A percentile compares a stretch with the other conserved stretches of the same genome.
Conservation (phyloP, 179 eudicot genomes). For the Spergularia azorica region DNA sequence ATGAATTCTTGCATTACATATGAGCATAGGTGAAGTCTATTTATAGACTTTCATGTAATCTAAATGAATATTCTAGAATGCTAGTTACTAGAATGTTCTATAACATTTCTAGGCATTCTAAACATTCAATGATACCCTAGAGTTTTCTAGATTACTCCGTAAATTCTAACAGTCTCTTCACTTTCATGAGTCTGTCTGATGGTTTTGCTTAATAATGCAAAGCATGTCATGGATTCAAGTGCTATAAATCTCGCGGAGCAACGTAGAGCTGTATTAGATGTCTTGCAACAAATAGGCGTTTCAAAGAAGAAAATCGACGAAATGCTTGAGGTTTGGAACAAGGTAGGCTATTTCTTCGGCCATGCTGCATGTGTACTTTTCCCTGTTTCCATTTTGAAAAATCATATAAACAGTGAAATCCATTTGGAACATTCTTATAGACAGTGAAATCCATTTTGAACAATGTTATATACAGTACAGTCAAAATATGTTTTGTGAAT, state of each 20-base stretch:
- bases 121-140: no score
- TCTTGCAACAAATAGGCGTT: conserved; percentile 81
- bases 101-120: no score
- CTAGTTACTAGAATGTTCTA: no score
- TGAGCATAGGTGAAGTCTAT: no score
- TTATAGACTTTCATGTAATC: no score
- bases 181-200: conserved; percentile 2
- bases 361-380: neutral
- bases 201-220: conserved; percentile 21
- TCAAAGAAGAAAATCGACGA: conserved; percentile 77
- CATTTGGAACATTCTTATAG: neutral
- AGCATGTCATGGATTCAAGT: conserved; percentile 97
- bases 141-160: no score
- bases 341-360: conserved; percentile 44
- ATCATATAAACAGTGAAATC: neutral
- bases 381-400: neutral
- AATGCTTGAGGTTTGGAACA: conserved; percentile 98
- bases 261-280: conserved; percentile 73
- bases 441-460: no score
- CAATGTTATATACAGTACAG: no score
- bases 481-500: neutral
- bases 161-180: neutral
- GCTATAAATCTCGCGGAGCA: conserved; percentile 79
- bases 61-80: no score
- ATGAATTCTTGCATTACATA: no score